A percentile compares a stretch with the other conserved stretches of the same genome.
Evolutionary conservation across 2,329 filamentous ascomycete species (phyloP).

Genomic region (Dactylellina sp.): DNA sequence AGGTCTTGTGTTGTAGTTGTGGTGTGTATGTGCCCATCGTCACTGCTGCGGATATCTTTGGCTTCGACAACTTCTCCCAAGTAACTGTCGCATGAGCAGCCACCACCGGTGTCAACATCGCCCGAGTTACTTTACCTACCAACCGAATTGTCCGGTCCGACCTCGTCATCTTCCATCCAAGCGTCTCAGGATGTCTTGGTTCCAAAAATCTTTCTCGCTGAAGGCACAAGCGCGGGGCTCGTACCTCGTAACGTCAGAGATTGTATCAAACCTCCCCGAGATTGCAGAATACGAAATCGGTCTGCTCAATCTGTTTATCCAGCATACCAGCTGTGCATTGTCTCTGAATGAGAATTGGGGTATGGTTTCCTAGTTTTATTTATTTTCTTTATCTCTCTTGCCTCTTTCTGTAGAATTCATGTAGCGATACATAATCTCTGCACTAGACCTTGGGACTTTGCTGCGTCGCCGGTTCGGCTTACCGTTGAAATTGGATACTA

Average conservation of each 20-base stretch:
- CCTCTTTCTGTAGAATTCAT: neutral
- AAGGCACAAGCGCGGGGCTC: constrained; percentile 81
- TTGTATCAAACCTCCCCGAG: constrained; percentile 79
- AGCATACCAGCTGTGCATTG: constrained; percentile 93
- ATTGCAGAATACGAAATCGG: constrained; percentile 85
- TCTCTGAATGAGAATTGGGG: constrained; percentile 91
- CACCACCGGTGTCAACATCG: neutral
- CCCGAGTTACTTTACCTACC: neutral
- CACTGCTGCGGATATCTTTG: neutral
- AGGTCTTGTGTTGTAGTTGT: too few species aligned
- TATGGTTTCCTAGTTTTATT: constrained; percentile 62
- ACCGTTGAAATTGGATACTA: neutral
- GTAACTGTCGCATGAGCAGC: constrained; percentile 4
- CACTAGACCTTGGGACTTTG: too few species aligned
- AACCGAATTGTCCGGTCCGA: neutral
- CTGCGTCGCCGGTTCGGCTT: too few species aligned
- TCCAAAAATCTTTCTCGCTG: constrained; percentile 85
- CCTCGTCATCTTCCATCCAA: neutral
- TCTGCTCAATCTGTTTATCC: constrained; percentile 87
- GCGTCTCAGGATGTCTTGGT: constrained; percentile 73
- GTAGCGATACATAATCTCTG: too few species aligned
- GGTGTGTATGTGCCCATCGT: too few species aligned
- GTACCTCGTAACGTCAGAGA: constrained; percentile 86
- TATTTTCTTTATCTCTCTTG: constrained; percentile 59
- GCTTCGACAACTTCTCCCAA: neutral